A percentile compares a stretch with the other conserved stretches of the same genome.
These are phyloP conservation scores for Erythrophleum ivorense DNA, from an alignment of 331 rosid species.

Conservation along the genomic window DNA sequence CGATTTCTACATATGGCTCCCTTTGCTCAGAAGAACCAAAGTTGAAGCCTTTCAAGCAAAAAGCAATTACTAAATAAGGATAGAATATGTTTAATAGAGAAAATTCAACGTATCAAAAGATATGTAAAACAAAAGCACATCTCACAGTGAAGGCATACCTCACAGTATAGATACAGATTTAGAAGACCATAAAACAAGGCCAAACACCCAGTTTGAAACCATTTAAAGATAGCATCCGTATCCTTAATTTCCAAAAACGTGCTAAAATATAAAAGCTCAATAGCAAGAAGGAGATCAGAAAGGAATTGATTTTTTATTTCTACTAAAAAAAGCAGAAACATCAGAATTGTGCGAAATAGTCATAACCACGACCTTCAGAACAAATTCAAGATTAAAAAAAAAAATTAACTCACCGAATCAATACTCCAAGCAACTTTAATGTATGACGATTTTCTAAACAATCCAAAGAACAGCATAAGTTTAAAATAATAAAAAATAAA, in stretches of 20 bases:
- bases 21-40: constrained; percentile 57
- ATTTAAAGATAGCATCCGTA: constrained; percentile 20
- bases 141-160: constrained; percentile 1
- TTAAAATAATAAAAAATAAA: not conserved
- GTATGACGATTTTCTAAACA: not conserved
- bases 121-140: constrained; percentile 26
- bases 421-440: constrained; percentile 4
- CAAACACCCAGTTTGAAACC: constrained; percentile 9
- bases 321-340: not conserved
- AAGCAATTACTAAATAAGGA: constrained; percentile 26
- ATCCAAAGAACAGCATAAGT: not conserved
- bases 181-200: constrained; percentile 28
- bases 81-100: constrained; percentile 35
- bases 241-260: constrained; percentile 28
- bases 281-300: constrained; percentile 17
- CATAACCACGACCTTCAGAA: not conserved
- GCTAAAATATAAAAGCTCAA: constrained; percentile 20
- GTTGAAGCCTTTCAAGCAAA: constrained; percentile 49
- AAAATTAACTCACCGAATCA: not conserved
- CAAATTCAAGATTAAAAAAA: not conserved
- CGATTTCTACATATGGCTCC: constrained; percentile 42
- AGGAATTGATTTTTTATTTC: constrained; percentile 19
- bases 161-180: constrained; percentile 31
- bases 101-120: constrained; percentile 27
- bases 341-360: constrained; percentile 14